Evolutionary conservation across 257 asterid genomes (phyloP).

Genomic region (Verbascum thapsus): DNA sequence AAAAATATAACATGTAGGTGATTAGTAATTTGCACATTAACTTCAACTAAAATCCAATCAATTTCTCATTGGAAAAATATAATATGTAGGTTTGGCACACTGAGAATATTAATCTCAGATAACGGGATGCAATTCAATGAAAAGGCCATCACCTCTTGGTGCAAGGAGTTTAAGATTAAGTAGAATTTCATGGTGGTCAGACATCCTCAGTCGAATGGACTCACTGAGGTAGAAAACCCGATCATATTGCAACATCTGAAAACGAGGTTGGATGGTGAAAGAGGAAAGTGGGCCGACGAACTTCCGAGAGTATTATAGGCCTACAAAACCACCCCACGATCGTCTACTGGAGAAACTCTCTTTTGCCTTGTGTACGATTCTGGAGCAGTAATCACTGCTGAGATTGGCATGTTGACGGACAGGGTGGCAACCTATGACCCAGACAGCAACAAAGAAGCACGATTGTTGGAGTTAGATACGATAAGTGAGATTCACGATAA

Average conservation of each 20-base stretch:
- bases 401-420: neutral
- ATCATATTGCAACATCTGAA: too few relatives aligned
- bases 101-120: neutral
- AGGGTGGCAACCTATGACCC: too few relatives aligned
- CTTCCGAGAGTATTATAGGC: neutral
- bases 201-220: neutral
- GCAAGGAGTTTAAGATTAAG: neutral
- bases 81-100: neutral
- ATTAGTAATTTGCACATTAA: too few relatives aligned
- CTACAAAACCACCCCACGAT: too few relatives aligned
- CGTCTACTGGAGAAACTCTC: too few relatives aligned
- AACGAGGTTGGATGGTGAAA: neutral
- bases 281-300: neutral
- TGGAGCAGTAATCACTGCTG: neutral
- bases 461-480: too few relatives aligned
- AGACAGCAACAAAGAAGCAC: too few relatives aligned
- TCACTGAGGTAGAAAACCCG: neutral
- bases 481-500: too few relatives aligned
- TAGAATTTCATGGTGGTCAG: too few relatives aligned
- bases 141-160: neutral
- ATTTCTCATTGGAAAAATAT: neutral
- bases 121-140: neutral
- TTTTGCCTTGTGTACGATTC: too few relatives aligned
- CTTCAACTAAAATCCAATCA: too few relatives aligned
- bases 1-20: neutral